Evolutionary conservation across 805 yeast species (phyloP).

Genomic region (Clavispora fructus): DNA sequence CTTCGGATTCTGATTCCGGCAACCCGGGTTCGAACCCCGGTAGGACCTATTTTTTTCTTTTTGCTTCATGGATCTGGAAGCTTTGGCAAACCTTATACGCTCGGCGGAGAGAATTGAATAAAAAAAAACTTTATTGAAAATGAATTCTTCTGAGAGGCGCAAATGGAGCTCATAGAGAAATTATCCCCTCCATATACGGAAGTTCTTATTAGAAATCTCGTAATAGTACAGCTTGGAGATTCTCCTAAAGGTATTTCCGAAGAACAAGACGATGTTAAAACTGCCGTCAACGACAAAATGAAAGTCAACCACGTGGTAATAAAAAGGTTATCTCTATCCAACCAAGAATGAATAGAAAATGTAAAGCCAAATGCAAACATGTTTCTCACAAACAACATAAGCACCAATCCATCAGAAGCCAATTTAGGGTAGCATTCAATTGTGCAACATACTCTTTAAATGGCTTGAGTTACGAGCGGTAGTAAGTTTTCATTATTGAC

Average conservation of each 20-base stretch:
- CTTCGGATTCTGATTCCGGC: slow-evolving; percentile 7
- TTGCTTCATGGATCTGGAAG: not conserved
- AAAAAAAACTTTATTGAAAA: too few relatives aligned
- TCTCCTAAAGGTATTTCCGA: slow-evolving; percentile 38
- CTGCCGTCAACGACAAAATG: slow-evolving; percentile 40
- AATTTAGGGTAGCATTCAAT: slow-evolving; percentile 49
- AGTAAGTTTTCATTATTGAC: too few relatives aligned
- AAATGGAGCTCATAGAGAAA: too few relatives aligned
- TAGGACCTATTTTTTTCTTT: slow-evolving; percentile 6
- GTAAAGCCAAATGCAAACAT: slow-evolving; percentile 42
- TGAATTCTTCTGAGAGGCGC: too few relatives aligned
- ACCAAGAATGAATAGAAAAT: slow-evolving; percentile 44
- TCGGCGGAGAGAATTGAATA: too few relatives aligned
- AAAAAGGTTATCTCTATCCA: slow-evolving; percentile 32
- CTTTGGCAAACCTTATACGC: too few relatives aligned
- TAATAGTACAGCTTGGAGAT: slow-evolving; percentile 25
- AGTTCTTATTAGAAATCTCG: slow-evolving; percentile 2
- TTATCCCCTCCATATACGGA: not conserved
- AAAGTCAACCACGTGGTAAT: slow-evolving; percentile 43
- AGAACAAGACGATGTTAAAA: slow-evolving; percentile 33
- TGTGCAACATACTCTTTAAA: too few relatives aligned
- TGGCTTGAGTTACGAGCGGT: too few relatives aligned
- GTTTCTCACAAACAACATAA: slow-evolving; percentile 40
- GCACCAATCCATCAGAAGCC: slow-evolving; percentile 40
- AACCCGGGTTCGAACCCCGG: slow-evolving; percentile 5